phyloP scores from a whole-genome alignment of 2,329 filamentous ascomycete genomes.

The Hypoxylon sp. region DNA sequence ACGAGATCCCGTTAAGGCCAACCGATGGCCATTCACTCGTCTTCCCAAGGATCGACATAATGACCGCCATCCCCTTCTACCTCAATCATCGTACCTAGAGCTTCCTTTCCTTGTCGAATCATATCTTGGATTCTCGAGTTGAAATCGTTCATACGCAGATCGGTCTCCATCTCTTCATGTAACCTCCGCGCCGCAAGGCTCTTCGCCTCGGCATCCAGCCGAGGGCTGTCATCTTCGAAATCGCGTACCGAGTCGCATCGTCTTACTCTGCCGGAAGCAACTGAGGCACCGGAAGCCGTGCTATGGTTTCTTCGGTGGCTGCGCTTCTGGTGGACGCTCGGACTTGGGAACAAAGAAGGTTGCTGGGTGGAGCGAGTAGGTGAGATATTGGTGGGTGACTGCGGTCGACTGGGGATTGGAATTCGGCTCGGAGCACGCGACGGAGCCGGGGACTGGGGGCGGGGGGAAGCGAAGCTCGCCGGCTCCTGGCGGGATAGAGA shows the following conservation, averaged over 20 bases:
- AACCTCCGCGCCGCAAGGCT: constrained; percentile 75
- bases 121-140: constrained; percentile 82
- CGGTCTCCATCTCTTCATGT: constrained; percentile 78
- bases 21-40: constrained; percentile 7
- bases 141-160: constrained; percentile 80
- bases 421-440: constrained; percentile 48
- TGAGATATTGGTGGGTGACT: constrained; percentile 37
- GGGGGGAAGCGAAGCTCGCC: constrained; percentile 62
- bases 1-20: background rate
- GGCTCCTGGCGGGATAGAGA: constrained; percentile 51
- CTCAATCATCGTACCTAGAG: constrained; percentile 77
- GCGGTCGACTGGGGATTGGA: constrained; percentile 48
- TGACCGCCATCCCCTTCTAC: constrained; percentile 57
- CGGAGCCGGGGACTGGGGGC: constrained; percentile 48
- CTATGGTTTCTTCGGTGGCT: constrained; percentile 57
- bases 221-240: constrained; percentile 54
- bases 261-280: constrained; percentile 35
- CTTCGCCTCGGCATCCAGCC: constrained; percentile 72
- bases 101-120: constrained; percentile 88
- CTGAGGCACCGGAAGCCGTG: constrained; percentile 52
- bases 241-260: constrained; percentile 37
- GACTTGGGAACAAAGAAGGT: constrained; percentile 42
- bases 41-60: constrained; percentile 25
- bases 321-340: constrained; percentile 37
- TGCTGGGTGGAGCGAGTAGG: constrained; percentile 35